phyloP scores from a whole-genome alignment of 2,329 filamentous ascomycete genomes.

The Thielaviopsis ethacetica region DNA sequence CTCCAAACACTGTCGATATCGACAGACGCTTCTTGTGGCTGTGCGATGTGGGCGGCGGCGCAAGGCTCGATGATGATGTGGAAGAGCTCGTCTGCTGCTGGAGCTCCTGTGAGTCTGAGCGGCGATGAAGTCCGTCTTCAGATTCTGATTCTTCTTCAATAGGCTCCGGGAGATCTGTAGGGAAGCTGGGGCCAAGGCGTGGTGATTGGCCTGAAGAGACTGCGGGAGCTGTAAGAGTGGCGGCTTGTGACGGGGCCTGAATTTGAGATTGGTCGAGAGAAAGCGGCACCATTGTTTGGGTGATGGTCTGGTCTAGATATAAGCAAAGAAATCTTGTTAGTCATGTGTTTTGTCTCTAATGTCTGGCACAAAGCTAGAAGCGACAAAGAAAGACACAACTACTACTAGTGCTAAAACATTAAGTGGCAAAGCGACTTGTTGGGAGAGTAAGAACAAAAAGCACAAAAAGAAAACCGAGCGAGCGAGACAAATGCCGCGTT shows the following conservation, averaged over 20 bases:
- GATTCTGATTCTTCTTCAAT: conserved; percentile 10
- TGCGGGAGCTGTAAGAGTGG: conserved; percentile 1
- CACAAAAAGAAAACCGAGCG: neutral
- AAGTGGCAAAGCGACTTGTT: neutral
- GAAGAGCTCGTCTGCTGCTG: conserved; percentile 6
- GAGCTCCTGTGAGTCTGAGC: conserved; percentile 6
- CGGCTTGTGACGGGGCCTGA: neutral
- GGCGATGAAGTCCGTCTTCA: neutral
- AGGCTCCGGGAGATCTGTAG: conserved; percentile 4
- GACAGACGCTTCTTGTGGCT: conserved; percentile 1
- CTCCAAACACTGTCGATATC: neutral
- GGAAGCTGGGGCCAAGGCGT: neutral
- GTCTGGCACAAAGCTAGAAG: neutral
- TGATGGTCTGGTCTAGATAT: neutral
- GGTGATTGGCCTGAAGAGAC: conserved; percentile 3
- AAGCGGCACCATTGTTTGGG: neutral
- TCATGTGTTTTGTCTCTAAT: neutral
- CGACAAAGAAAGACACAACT: neutral
- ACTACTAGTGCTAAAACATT: neutral
- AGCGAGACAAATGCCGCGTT: neutral
- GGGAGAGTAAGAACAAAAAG: neutral
- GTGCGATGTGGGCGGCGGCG: neutral
- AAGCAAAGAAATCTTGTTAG: neutral
- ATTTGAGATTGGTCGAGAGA: neutral
- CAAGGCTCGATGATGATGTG: conserved; percentile 5